These are phyloP conservation scores for California macrophylla DNA, from an alignment of 441 rosid genomes.

Conservation along the genomic window DNA sequence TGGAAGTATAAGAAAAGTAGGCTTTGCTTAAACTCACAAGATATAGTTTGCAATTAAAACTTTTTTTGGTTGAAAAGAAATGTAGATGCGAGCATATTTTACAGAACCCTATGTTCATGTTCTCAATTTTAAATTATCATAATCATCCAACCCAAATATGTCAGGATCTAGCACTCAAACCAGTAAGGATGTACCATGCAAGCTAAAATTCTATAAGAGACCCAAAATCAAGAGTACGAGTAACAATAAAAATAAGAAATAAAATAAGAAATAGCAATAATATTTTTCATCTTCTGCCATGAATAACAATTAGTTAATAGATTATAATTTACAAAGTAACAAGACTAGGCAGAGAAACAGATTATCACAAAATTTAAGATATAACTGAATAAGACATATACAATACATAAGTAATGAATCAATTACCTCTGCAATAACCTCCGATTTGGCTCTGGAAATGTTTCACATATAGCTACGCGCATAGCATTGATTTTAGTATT, in stretches of 20 bases:
- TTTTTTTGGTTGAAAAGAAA: background rate
- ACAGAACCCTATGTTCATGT: background rate
- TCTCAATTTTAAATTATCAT: background rate
- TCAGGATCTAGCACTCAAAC: background rate
- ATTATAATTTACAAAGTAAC: background rate
- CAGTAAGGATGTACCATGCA: background rate
- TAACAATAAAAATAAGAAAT: background rate
- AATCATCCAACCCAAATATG: background rate
- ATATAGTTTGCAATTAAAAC: background rate
- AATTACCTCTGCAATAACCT: constrained; percentile 81
- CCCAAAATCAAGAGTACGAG: background rate
- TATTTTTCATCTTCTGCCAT: background rate
- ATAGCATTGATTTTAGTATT: constrained; percentile 62
- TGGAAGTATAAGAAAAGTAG: background rate
- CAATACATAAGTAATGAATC: background rate
- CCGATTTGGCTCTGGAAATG: constrained; percentile 99
- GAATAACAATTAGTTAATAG: background rate
- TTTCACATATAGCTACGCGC: constrained; percentile 80
- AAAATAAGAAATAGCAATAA: background rate
- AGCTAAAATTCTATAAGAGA: background rate
- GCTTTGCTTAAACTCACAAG: background rate
- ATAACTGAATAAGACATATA: background rate
- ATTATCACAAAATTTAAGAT: background rate
- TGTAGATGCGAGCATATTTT: background rate
- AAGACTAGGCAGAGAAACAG: background rate